phyloP scores from a whole-genome alignment of 1,139 yeast species.

The Kodamaea plutei region DNA sequence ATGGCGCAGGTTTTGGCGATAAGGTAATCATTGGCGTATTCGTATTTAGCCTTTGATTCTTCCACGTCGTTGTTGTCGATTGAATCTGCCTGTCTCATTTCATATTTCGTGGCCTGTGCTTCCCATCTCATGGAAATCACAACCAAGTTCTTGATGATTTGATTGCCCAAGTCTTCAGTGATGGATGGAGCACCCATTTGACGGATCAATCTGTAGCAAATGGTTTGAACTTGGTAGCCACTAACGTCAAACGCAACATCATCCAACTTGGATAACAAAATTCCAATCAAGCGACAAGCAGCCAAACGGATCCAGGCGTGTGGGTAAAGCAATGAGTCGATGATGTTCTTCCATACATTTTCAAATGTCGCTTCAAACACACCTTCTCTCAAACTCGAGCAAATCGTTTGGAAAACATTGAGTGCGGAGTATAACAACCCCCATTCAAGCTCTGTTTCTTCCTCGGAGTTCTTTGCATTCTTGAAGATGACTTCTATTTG shows the following conservation, averaged over 20 bases:
- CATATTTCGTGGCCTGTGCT: conserved; percentile 33
- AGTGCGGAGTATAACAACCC: conserved; percentile 69
- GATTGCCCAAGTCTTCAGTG: conserved; percentile 60
- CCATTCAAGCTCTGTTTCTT: conserved; percentile 54
- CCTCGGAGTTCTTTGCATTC: conserved; percentile 27
- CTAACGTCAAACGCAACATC: conserved; percentile 29
- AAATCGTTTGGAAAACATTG: conserved; percentile 46
- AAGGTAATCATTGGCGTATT: conserved; percentile 58
- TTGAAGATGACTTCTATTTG: conserved; percentile 37
- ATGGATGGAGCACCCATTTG: conserved; percentile 79
- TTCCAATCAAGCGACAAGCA: conserved; percentile 59
- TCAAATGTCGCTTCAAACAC: conserved; percentile 30
- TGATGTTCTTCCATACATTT: conserved; percentile 49
- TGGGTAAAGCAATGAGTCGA: conserved; percentile 67
- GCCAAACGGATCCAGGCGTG: conserved; percentile 88
- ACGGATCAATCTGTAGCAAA: conserved; percentile 65
- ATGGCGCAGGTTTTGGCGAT: conserved; percentile 57
- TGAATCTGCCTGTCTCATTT: conserved; percentile 12
- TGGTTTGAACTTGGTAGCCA: conserved; percentile 50
- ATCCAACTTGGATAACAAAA: conserved; percentile 42
- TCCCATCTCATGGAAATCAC: conserved; percentile 64
- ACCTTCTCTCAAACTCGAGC: conserved; percentile 25
- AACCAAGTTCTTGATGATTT: conserved; percentile 65
- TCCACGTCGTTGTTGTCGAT: conserved; percentile 8
- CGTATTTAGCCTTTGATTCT: conserved; percentile 17